A percentile compares a stretch with the other conserved stretches of the same genome.
Conservation (phyloP, 1,284 basidiomycete genomes). For the Puccinia novopanici region DNA sequence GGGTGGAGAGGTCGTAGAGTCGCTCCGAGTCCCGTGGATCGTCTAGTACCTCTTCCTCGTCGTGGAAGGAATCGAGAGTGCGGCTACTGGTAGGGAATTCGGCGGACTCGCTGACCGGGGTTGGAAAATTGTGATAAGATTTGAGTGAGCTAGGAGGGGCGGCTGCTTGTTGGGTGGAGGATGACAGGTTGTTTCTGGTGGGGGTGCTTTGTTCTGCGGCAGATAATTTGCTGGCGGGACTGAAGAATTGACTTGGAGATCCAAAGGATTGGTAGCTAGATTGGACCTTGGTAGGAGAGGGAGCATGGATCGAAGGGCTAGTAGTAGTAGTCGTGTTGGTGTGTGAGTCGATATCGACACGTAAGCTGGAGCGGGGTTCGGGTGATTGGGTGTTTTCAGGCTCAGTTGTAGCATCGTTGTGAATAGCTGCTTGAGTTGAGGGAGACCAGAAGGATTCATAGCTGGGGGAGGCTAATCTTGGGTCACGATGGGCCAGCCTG, state of each 20-base stretch:
- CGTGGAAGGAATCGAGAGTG: background rate
- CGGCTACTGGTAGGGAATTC: background rate
- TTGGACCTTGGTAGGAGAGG: slow-evolving; percentile 23
- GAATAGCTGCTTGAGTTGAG: background rate
- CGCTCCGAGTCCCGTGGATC: slow-evolving; percentile 55
- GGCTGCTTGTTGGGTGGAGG: background rate
- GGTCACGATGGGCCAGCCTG: slow-evolving; percentile 5
- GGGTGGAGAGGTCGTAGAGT: slow-evolving; percentile 45
- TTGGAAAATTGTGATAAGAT: slow-evolving; percentile 3
- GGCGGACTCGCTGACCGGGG: background rate
- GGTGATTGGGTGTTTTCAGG: background rate
- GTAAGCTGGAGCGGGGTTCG: background rate
- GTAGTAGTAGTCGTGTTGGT: too few species aligned
- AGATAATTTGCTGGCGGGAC: background rate
- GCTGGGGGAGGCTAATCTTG: slow-evolving; percentile 20
- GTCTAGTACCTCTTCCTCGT: background rate
- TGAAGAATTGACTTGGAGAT: slow-evolving; percentile 40
- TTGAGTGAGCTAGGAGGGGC: slow-evolving; percentile 1
- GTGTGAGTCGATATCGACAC: background rate
- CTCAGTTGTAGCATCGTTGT: background rate
- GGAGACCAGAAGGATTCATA: slow-evolving; percentile 21
- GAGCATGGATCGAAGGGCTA: background rate
- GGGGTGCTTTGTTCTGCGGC: slow-evolving; percentile 5
- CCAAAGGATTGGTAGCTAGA: slow-evolving; percentile 50
- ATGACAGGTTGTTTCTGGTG: background rate